phyloP scores from a whole-genome alignment of 2,329 filamentous ascomycete genomes.

The Aureobasidium pullulans region DNA sequence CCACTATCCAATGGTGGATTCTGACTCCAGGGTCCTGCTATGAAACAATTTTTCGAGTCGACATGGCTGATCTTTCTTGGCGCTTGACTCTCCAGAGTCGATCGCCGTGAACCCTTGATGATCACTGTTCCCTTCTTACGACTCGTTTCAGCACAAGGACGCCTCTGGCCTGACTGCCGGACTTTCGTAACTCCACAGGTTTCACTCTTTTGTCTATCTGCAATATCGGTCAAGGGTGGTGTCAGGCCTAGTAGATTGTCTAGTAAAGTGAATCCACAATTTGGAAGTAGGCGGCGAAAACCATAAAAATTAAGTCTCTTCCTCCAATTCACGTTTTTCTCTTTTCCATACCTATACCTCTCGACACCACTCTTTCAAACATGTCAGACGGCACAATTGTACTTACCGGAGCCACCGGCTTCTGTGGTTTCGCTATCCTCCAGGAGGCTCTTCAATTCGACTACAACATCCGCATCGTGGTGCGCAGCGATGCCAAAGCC shows the following conservation, averaged over 20 bases:
- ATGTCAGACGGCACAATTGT: slow-evolving; percentile 19
- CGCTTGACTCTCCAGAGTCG: background rate
- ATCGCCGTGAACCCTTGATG: background rate
- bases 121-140: background rate
- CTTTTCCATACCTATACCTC: background rate
- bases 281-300: background rate
- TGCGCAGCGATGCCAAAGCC: slow-evolving; percentile 29
- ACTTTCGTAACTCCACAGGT: background rate
- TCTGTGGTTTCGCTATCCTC: slow-evolving; percentile 31
- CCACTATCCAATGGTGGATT: too few species aligned
- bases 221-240: background rate
- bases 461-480: slow-evolving; percentile 32
- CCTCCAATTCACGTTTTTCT: background rate
- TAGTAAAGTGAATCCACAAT: background rate
- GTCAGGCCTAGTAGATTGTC: background rate
- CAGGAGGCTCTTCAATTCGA: slow-evolving; percentile 27
- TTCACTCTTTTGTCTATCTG: background rate
- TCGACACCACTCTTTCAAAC: background rate
- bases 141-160: background rate
- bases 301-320: background rate
- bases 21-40: too few species aligned
- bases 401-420: slow-evolving; percentile 34
- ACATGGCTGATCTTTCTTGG: background rate
- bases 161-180: background rate
- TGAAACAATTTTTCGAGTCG: background rate